Percentiles rank a stretch among this genome's conserved stretches.
Conservation (phyloP, 2,329 filamentous ascomycete genomes). For the Pseudogymnoascus sp. region DNA sequence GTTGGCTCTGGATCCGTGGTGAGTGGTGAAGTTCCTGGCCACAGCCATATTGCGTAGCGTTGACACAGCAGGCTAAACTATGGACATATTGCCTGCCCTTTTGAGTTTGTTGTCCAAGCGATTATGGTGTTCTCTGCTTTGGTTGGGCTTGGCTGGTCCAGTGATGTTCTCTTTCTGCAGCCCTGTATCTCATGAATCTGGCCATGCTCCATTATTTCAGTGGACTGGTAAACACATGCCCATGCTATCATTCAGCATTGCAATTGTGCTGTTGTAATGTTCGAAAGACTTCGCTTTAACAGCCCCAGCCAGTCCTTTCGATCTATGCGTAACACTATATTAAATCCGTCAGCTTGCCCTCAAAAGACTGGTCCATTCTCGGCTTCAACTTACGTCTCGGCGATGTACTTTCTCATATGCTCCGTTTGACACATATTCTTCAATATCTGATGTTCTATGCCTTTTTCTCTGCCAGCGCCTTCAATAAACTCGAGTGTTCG, state of each 20-base stretch:
- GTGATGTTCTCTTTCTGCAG: neutral
- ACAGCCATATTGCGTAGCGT: neutral
- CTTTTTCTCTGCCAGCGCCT: slow-evolving; percentile 52
- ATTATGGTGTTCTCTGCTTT: neutral
- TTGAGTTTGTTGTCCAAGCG: neutral
- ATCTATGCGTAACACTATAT: slow-evolving; percentile 17
- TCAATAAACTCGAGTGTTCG: slow-evolving; percentile 64
- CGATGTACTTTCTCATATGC: slow-evolving; percentile 14
- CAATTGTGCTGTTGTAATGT: slow-evolving; percentile 60
- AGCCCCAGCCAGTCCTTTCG: slow-evolving; percentile 13
- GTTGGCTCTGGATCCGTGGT: neutral
- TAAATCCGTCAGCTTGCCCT: neutral
- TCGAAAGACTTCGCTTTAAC: slow-evolving; percentile 30
- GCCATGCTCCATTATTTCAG: neutral
- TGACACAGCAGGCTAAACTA: neutral
- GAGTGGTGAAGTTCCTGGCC: too few species aligned
- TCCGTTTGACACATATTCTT: slow-evolving; percentile 54
- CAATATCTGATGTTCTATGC: slow-evolving; percentile 63
- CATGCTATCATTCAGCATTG: slow-evolving; percentile 68
- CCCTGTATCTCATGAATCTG: neutral
- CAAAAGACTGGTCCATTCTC: neutral
- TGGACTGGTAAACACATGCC: slow-evolving; percentile 45
- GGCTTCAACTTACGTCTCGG: neutral
- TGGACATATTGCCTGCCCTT: neutral
- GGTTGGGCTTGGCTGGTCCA: neutral